Evolutionary conservation across 805 yeast species (phyloP).

Genomic region (Metschnikowia proteae): DNA sequence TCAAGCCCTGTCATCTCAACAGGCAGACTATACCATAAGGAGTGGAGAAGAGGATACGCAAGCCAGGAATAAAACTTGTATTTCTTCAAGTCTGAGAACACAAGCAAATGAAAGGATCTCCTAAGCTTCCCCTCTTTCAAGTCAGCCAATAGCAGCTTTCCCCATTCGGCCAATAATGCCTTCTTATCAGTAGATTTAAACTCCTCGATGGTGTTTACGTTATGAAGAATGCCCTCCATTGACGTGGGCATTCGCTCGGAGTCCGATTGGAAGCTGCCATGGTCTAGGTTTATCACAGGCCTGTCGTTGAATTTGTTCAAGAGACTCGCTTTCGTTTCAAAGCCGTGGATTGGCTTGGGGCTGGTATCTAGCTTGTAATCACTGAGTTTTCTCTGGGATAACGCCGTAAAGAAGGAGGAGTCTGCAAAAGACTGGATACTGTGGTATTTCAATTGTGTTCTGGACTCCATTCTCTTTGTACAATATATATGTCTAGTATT

Average conservation of each 20-base stretch:
- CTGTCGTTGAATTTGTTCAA: constrained; percentile 33
- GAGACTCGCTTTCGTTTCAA: constrained; percentile 31
- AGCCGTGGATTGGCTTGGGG: constrained; percentile 43
- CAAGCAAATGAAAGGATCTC: constrained; percentile 36
- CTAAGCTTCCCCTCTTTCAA: constrained; percentile 31
- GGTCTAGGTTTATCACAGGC: constrained; percentile 35
- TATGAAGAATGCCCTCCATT: constrained; percentile 39
- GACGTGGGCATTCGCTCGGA: constrained; percentile 2
- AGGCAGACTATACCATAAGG: constrained; percentile 43
- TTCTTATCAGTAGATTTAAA: constrained; percentile 70
- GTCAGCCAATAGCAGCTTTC: constrained; percentile 17
- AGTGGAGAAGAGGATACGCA: constrained; percentile 63
- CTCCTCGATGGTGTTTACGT: constrained; percentile 82
- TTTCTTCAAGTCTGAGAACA: constrained; percentile 86
- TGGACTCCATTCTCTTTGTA: not conserved
- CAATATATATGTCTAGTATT: not conserved
- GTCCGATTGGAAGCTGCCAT: constrained; percentile 27
- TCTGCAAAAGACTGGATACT: constrained; percentile 74
- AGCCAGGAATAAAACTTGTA: constrained; percentile 90
- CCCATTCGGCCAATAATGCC: constrained; percentile 45
- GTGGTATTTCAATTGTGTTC: constrained; percentile 32
- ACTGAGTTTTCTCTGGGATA: constrained; percentile 71
- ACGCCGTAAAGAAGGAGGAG: constrained; percentile 76
- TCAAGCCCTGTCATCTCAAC: not conserved
- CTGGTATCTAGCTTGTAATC: constrained; percentile 61